Conservation (phyloP, 345 rosid genomes). For the Noccaea bulbosa region DNA sequence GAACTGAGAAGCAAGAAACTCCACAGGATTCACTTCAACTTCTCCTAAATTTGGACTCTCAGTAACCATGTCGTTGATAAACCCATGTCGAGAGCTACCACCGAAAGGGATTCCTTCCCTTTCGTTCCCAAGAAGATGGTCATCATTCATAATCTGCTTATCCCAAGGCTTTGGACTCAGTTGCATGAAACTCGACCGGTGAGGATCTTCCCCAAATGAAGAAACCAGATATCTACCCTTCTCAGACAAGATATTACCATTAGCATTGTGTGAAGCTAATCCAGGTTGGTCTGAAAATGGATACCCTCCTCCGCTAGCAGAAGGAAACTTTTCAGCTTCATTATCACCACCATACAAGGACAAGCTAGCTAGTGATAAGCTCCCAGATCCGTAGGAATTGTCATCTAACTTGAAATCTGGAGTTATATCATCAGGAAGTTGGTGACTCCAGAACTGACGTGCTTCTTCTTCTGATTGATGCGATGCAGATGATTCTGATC, state of each 20-base stretch:
- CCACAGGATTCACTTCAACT: constrained; percentile 68
- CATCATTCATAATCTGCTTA: constrained; percentile 62
- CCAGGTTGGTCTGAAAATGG: constrained; percentile 56
- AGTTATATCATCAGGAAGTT: constrained; percentile 95
- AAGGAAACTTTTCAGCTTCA: constrained; percentile 59
- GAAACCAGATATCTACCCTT: constrained; percentile 62
- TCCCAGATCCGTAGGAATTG: constrained; percentile 57
- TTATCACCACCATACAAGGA: constrained; percentile 66
- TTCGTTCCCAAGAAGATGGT: constrained; percentile 61
- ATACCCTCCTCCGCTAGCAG: constrained; percentile 61
- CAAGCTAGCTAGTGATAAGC: constrained; percentile 73
- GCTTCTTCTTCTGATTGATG: constrained; percentile 93
- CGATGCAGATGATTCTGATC: constrained; percentile 74
- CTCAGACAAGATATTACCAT: constrained; percentile 60
- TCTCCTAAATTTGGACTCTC: constrained; percentile 63
- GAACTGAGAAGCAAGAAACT: constrained; percentile 84
- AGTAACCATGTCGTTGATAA: constrained; percentile 56
- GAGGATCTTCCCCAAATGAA: constrained; percentile 67
- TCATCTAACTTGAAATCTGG: constrained; percentile 91
- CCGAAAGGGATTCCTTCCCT: constrained; percentile 58
- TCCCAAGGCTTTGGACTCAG: constrained; percentile 74
- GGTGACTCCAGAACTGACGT: constrained; percentile 87
- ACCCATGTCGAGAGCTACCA: constrained; percentile 60
- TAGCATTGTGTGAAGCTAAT: constrained; percentile 53
- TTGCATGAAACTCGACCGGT: constrained; percentile 51